Conservation (phyloP, 139 green algal species). For the Chlamydomonas incerta region DNA sequence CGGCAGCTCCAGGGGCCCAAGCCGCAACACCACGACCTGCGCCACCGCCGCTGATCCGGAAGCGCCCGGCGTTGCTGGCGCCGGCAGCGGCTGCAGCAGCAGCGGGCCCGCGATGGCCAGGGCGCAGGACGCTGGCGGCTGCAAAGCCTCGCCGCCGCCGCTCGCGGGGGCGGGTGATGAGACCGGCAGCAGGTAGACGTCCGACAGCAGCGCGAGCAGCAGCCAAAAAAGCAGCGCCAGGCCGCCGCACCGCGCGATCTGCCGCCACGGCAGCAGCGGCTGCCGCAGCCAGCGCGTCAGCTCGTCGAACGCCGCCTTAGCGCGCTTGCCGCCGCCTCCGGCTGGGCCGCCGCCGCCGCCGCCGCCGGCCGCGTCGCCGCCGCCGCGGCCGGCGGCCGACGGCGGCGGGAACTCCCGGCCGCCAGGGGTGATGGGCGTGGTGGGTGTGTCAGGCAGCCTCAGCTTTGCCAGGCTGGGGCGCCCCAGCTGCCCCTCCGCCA, state of each 20-base stretch:
- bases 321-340: neutral
- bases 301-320: neutral
- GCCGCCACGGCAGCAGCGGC: constrained; percentile 1
- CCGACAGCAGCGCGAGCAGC: constrained; percentile 43
- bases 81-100: no score
- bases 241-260: neutral
- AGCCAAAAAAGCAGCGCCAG: neutral
- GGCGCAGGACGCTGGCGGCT: neutral
- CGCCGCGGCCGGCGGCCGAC: no score
- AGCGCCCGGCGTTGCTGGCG: neutral
- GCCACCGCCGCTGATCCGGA: no score
- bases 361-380: no score
- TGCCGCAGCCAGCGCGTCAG: neutral
- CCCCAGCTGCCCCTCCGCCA: no score
- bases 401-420: no score
- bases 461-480: no score
- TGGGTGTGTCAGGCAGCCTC: no score
- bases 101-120: no score
- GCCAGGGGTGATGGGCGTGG: no score
- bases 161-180: neutral
- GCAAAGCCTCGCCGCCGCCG: no score
- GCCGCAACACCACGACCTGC: neutral
- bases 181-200: constrained; percentile 19
- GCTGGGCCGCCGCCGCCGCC: neutral
- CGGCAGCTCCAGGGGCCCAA: neutral